phyloP scores from a whole-genome alignment of 2,329 filamentous ascomycete species.

The Cryphonectria radicalis region DNA sequence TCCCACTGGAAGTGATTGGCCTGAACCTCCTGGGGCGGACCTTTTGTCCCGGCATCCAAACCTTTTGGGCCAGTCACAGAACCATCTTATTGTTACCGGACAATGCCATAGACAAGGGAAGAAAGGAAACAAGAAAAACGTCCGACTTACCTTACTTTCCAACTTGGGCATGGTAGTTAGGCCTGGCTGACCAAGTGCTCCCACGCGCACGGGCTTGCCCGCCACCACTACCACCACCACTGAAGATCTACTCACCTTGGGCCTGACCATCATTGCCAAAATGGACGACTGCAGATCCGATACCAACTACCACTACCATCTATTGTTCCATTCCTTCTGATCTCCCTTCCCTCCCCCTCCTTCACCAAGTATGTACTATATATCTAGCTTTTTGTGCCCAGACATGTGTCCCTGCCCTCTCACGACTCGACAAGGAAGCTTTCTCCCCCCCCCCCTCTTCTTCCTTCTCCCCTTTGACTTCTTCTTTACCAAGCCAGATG shows the following conservation, averaged over 20 bases:
- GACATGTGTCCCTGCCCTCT: too few species aligned
- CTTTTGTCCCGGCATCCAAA: constrained; percentile 4
- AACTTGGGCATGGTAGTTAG: neutral
- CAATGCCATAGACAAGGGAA: neutral
- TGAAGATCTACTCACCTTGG: neutral
- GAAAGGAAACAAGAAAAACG: neutral
- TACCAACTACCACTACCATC: neutral
- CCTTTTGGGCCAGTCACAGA: neutral
- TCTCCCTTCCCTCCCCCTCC: neutral
- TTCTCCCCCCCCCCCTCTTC: neutral
- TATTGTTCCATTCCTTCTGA: neutral
- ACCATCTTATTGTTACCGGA: neutral
- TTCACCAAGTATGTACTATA: neutral
- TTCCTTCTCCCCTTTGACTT: neutral
- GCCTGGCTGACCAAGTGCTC: neutral
- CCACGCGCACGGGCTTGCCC: neutral
- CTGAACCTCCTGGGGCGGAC: neutral
- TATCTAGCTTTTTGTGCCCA: neutral
- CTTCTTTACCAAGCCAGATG: neutral
- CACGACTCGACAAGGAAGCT: neutral
- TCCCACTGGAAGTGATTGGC: neutral
- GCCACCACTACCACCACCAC: neutral
- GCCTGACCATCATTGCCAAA: constrained; percentile 16
- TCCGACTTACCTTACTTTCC: neutral
- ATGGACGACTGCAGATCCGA: neutral